Base-by-base conservation (phyloP, 805 yeast species). In the Monosporozyma servazzii region DNA sequence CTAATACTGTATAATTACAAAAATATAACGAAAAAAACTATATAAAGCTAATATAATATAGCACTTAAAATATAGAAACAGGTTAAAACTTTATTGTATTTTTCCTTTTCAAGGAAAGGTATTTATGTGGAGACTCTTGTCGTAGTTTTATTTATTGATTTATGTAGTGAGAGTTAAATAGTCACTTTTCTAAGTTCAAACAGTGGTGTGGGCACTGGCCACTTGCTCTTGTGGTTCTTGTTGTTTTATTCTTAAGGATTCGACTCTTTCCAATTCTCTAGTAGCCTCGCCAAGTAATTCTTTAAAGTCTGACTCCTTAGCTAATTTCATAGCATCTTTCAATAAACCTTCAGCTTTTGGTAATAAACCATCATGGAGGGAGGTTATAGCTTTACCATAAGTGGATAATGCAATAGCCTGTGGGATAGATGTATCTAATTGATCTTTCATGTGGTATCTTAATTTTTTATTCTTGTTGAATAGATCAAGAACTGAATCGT, bases 341-440 rank as follows among this genome's bases (percentile, higher is more conserved):
- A 90, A 70, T 27, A 78, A 69, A 42, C 80, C 72, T 56, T 78
- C 80, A 0, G 96, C 89, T 50, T 74, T 68, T 2, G 72, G 75
- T 51, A 77, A 72, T 10, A 81, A 69, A 0, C 82, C 78, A 45
- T 72, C 62, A 58, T 86, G 87, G n/a, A 84, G 67, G 44, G 78
- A 75, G 10, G 88, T 75, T 5, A 89, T 95, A 1, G 96, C 98
- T 41, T 87, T 72, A 0, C 96, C 95, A 62, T 86, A 90, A 0
- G 88, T 80, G 0, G 96, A 81, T 63, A 90, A 72, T 0, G 95
- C 93, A 42, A 85, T 80, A 1, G 86, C 80, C 55, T 86, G 88
- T 31, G 78, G 75, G 11, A 84, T 67, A 6, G 71, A 68, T 10
- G 66, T 64, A 47, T 74, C 76, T 21, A 76, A 58, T 43, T 71